These are phyloP conservation scores for Micromonas commoda DNA, from an alignment of 139 green algal genomes.

Conservation along the genomic window DNA sequence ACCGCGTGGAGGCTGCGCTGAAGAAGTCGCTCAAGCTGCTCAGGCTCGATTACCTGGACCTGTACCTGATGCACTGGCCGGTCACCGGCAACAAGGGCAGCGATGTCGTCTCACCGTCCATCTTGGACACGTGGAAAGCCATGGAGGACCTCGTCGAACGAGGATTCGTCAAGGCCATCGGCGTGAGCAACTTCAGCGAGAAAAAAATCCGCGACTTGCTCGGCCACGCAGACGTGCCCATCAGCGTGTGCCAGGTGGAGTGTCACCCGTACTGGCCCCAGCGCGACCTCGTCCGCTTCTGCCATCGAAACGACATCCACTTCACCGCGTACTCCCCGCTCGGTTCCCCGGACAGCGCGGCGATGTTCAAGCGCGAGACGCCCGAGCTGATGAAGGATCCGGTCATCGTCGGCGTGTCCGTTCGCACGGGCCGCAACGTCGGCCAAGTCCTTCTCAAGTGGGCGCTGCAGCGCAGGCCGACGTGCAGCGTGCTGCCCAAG, in stretches of 20 bases:
- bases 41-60: conserved; percentile 38
- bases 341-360: conserved; percentile 67
- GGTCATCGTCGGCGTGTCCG: conserved; percentile 50
- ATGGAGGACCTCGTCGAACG: conserved; percentile 40
- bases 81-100: conserved; percentile 33
- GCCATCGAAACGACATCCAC: conserved; percentile 60
- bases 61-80: conserved; percentile 48
- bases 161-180: conserved; percentile 41
- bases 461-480: conserved; percentile 61
- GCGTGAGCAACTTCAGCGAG: conserved; percentile 43
- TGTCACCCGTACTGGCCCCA: conserved; percentile 84
- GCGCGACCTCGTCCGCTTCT: conserved; percentile 59
- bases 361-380: conserved; percentile 55
- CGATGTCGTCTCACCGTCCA: conserved; percentile 24
- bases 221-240: conserved; percentile 17
- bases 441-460: conserved; percentile 80
- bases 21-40: conserved; percentile 28
- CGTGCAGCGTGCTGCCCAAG: conserved; percentile 83
- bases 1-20: conserved; percentile 2
- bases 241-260: conserved; percentile 69
- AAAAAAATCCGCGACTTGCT: conserved; percentile 16
- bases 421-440: conserved; percentile 31
- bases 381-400: conserved; percentile 58
- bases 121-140: conserved; percentile 39
- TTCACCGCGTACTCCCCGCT: conserved; percentile 85